Conservation (phyloP, 2,329 filamentous ascomycete species). For the Rhynchosporium graminicola region DNA sequence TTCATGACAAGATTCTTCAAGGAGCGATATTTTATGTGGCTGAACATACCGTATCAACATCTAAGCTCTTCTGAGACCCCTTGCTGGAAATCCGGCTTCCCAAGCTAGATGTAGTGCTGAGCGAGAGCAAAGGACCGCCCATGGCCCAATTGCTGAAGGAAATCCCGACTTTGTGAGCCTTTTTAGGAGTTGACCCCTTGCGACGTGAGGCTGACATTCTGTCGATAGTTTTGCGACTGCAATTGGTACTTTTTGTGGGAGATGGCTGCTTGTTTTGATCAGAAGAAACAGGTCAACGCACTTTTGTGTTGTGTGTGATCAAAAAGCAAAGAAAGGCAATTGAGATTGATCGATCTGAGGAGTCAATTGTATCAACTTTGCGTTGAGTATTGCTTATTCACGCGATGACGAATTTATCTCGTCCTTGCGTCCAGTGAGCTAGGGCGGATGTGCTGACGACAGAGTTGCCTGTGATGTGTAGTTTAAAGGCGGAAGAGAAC, state of each 20-base stretch:
- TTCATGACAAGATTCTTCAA: background rate
- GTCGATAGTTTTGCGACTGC: background rate
- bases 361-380: no score
- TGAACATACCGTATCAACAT: background rate
- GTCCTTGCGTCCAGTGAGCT: no score
- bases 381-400: no score
- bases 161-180: slow-evolving; percentile 30
- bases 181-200: slow-evolving; percentile 14
- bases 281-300: background rate
- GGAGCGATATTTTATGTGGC: no score
- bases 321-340: background rate
- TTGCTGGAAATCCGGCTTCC: slow-evolving; percentile 8
- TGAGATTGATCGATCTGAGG: background rate
- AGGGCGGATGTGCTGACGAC: no score
- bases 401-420: no score
- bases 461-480: no score
- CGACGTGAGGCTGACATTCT: slow-evolving; percentile 4
- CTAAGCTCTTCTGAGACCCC: background rate
- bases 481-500: no score
- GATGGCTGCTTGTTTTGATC: background rate
- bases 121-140: slow-evolving; percentile 34
- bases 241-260: background rate
- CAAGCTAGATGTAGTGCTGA: slow-evolving; percentile 11
- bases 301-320: background rate
- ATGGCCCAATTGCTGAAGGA: slow-evolving; percentile 39